Evolutionary conservation across 495 filamentous ascomycete genomes (phyloP).

Genomic region (Hypoxylon intermedium): DNA sequence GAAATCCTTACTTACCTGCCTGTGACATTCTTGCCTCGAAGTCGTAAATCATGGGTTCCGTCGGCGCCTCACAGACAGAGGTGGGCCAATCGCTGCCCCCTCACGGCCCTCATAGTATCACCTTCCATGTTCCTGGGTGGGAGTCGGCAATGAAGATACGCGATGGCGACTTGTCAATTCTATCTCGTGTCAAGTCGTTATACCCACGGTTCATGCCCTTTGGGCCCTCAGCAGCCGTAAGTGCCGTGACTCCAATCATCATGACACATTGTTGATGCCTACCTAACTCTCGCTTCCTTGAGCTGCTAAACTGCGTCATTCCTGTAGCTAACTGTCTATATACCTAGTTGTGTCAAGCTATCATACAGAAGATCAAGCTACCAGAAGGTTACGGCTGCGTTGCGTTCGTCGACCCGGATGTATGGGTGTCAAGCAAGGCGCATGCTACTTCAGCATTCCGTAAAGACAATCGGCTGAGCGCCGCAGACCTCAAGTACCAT

Average conservation of each 20-base stretch:
- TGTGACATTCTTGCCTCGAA: no score
- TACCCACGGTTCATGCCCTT: conserved; percentile 55
- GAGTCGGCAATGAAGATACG: conserved; percentile 38
- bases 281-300: neutral
- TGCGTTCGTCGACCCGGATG: no score
- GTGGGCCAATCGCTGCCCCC: conserved; percentile 52
- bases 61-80: neutral
- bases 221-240: conserved; percentile 12
- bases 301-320: neutral
- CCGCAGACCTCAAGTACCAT: no score
- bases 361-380: no score
- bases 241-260: neutral
- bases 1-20: no score
- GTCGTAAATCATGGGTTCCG: neutral
- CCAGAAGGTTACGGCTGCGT: no score
- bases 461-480: no score
- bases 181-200: conserved; percentile 42
- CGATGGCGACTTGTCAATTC: conserved; percentile 41
- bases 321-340: no score
- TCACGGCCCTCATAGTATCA: conserved; percentile 51
- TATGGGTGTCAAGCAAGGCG: no score
- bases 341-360: no score
- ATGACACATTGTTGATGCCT: neutral
- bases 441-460: no score
- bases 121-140: conserved; percentile 47